Base-by-base conservation (phyloP, 2,329 filamentous ascomycete genomes). In the Microcera coccophila region DNA sequence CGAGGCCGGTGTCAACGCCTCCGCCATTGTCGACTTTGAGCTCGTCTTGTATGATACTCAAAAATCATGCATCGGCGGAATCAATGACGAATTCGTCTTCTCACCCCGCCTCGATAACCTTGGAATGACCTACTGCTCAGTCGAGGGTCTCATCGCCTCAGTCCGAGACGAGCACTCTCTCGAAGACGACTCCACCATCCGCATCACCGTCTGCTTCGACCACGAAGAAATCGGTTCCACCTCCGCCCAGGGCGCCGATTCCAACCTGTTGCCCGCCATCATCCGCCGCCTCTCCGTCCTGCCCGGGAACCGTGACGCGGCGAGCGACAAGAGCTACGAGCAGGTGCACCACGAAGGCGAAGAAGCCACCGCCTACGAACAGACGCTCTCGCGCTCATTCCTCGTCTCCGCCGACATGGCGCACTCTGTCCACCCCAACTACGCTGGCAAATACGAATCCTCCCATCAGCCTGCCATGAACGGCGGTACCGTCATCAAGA, bases 361-460 rank as follows among this genome's bases (percentile, higher is more conserved):
- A 53, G 70, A 84, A 12, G 72, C 81, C 5, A 95, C 90, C 2
- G 89, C 90, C 24, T 96, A 90, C 63, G 93, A 98, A 70, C 91
- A 97, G 73, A 93, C 88, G 2, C 77, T 95, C 39, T 80, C 90
- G 5, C 86, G 85, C 20, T 96, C 90, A 2, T 96, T 98, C 76
- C 81, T 98, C 45, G 77, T 98, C 50, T 95, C 89, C 5, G 93
- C 93, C 39, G 93, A 98, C 64, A 97, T 98, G 93, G 90, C 93
- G 2, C 93, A 98, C 71, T 86, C 86, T 4, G 84, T 98, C 12
- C 89, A 98, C 67, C 93, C 93, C 44, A 98, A 98, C 72, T 98
- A 96, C 65, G 77, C 83, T 4, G 81, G 72, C 55, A 97, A 97
- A 69, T 95, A 97, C 69, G 93, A 98, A 71, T 69, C 81, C 26